These are phyloP conservation scores for Aspergillus sp. DNA, from an alignment of 2,329 filamentous ascomycete genomes.

Conservation along the genomic window DNA sequence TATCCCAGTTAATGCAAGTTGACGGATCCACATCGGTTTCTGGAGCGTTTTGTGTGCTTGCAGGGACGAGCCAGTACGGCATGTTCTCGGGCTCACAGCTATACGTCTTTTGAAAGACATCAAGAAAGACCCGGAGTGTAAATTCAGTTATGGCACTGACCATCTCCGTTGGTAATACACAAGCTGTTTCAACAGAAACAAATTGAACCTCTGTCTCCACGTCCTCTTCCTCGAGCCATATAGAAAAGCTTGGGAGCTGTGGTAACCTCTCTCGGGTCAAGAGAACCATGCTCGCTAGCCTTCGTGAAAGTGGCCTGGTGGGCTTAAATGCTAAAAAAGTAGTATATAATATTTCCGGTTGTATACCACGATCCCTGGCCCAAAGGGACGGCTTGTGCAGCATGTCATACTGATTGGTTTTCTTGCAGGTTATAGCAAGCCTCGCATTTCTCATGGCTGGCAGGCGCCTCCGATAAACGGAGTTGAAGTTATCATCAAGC, in stretches of 20 bases:
- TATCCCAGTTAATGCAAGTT: slow-evolving; percentile 46
- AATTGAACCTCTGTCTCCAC: slow-evolving; percentile 59
- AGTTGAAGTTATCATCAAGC: slow-evolving; percentile 72
- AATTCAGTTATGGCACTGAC: slow-evolving; percentile 65
- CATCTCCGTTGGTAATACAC: slow-evolving; percentile 36
- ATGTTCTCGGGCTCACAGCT: slow-evolving; percentile 62
- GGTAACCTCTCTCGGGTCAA: slow-evolving; percentile 69
- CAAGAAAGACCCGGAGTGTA: slow-evolving; percentile 73
- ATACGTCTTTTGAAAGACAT: slow-evolving; percentile 88
- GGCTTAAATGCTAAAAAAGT: slow-evolving; percentile 61
- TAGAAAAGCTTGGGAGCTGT: slow-evolving; percentile 62
- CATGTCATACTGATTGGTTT: slow-evolving; percentile 73
- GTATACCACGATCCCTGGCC: slow-evolving; percentile 47
- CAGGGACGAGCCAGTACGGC: slow-evolving; percentile 80
- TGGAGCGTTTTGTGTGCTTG: slow-evolving; percentile 22
- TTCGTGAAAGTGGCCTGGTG: slow-evolving; percentile 56
- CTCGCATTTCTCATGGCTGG: slow-evolving; percentile 85
- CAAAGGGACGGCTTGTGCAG: slow-evolving; percentile 75
- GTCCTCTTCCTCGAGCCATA: slow-evolving; percentile 69
- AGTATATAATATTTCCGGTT: slow-evolving; percentile 58
- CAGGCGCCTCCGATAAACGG: slow-evolving; percentile 68
- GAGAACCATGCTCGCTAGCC: slow-evolving; percentile 66
- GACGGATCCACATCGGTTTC: slow-evolving; percentile 4
- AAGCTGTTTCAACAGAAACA: slow-evolving; percentile 41
- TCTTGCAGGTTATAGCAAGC: slow-evolving; percentile 77